Evolutionary conservation across 2,329 filamentous ascomycete genomes (phyloP), one percentile per base, ranked within the genome.

Genomic region (Neonectria hederae): DNA sequence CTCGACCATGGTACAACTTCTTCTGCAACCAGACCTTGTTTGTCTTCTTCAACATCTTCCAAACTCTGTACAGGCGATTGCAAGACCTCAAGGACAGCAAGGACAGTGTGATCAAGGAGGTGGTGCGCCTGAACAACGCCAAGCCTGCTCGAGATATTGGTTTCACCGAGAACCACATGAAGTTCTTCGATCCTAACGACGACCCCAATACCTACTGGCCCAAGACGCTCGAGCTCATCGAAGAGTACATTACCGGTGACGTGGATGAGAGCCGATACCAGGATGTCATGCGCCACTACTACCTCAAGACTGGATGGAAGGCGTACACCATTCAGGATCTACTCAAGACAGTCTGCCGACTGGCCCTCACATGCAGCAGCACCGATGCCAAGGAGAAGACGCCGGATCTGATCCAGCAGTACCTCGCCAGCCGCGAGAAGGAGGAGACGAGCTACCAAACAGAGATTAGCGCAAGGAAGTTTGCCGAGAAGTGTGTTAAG

Each of bases 311-410:
- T 69, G 96, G 96, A 7, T 99, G 95, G 91, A 93, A 94, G 74
- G 82, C 98, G 42, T 99, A 98, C 82, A 94, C 93, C 5, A 90
- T 98, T 68, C 93, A 97, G 75, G 94, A 97, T 76, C 88, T 97
- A 30, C 87, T 98, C 57, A 90, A 89, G 75, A 91, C 91, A 1
- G 87, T 97, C 42, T 91, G 91, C 63, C 91, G 94, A 62, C 90
- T 94, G 63, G 93, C 92, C 24, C 85, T 94, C 19, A 87, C 87
- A n/a, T 94, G 97, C 77, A 92, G 94, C 75, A 94, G 90, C 73
- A 88, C 88, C 3, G 96, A 99, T 72, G 86, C 88, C 51, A 97
- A 97, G 81, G 96, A 99, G 76, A 97, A 96, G 85, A 97, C 93
- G 40, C 89, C 92, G 5, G 94, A 98, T 65, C 91, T 99, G 64